Base-by-base conservation (phyloP, 225 moss, liverwort and hornwort genomes). In the Physcomitrellopsis africana region DNA sequence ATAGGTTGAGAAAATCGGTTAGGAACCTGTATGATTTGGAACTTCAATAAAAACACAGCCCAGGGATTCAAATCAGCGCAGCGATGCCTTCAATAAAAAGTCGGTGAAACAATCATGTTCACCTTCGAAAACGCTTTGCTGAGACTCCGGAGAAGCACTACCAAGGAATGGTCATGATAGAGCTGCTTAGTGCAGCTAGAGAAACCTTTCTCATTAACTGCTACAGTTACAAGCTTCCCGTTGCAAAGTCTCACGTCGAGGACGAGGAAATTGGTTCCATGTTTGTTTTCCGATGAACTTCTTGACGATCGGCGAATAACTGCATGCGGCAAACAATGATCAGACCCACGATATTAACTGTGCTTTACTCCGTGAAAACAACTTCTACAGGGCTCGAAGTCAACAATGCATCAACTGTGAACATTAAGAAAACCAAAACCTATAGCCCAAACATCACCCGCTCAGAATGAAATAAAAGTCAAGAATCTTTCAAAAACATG, bases 241-340 rank as follows among this genome's bases (percentile, higher is more conserved):
- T 90, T 90, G 84, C 90, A 90, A 11, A 90, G 90, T 81, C 90
- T 85, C 74, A 90, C 90, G 64, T 90, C 90, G 29, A 90, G 82
- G 23, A 83, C 83, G 49, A 90, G 83, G 23, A 85, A 90, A 60
- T 63, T 85, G 49, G 76, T 72, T n/a, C 81, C 85, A 5, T 79
- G 65, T 55, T 79, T 78, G 37, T 71, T 75, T 62, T 90, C 87
- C 17, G 79, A 76, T 76, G 77, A 42, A 16, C 81, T 85, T 82
- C 85, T 87, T 64, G 82, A 85, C 29, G 87, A 90, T 47, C 81
- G 85, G 67, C 90, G 85, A 71, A 90, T 81, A 83, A 90, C 90
- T 90, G 85, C 79, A 79, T 10, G 22, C 14, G 47, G 7, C 3
- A 5, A 37, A 75, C 57, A 69, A n/a, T 20, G 65, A 55, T 80